A percentile compares a stretch with the other conserved stretches of the same genome.
These are phyloP conservation scores for Oryza nivara DNA, from an alignment of 176 grass and related monocot species.

Conservation along the genomic window DNA sequence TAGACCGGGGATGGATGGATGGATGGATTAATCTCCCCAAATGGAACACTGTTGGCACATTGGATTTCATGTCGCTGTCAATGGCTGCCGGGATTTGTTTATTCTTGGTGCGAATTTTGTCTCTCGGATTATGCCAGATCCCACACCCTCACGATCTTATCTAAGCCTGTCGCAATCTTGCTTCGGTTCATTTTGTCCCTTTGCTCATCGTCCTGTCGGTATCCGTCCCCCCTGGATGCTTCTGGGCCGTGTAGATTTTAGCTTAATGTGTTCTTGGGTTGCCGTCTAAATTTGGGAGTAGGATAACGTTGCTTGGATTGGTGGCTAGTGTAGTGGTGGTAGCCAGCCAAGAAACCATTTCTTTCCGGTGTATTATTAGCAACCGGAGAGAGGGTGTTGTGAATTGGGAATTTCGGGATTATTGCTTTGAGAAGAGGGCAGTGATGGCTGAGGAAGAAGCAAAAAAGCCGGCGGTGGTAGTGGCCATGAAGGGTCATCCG, in stretches of 20 bases:
- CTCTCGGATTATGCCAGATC: not conserved
- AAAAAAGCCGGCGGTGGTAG: conserved; percentile 34
- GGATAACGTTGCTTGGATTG: not conserved
- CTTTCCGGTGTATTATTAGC: not conserved
- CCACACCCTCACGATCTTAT: not conserved
- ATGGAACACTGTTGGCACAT: not conserved
- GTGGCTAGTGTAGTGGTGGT: conserved; percentile 3
- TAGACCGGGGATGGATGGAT: not conserved
- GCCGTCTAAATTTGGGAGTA: conserved; percentile 40
- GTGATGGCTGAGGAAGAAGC: conserved; percentile 33
- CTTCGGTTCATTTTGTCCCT: not conserved
- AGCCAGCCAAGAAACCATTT: conserved; percentile 7
- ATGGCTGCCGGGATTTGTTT: not conserved
- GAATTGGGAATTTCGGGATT: not conserved
- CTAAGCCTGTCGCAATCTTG: not conserved
- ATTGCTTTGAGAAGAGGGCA: not conserved
- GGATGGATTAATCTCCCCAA: not conserved
- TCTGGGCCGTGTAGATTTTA: conserved; percentile 35
- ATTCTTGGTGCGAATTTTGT: not conserved
- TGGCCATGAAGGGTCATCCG: conserved; percentile 91
- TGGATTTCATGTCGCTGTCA: not conserved
- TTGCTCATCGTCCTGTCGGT: not conserved
- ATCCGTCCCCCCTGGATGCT: not conserved
- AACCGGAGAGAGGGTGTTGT: not conserved
- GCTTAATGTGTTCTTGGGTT: conserved; percentile 24